Evolutionary conservation across 2,329 filamentous ascomycete species (phyloP), one percentile per base, ranked within the genome.

Genomic region (Penicillium sp.): DNA sequence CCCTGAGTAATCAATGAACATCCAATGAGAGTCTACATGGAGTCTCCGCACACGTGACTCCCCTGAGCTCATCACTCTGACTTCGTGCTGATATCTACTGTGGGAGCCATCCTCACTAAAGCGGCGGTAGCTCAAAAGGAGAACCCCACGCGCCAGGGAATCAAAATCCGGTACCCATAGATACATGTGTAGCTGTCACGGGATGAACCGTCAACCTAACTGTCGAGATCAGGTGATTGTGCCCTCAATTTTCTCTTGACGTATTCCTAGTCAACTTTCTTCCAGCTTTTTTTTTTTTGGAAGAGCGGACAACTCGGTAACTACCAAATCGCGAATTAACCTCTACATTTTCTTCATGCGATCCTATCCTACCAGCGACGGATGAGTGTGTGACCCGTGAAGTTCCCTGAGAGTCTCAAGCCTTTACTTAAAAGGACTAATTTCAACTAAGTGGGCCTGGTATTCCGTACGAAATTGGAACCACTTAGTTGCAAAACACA

Each of bases 131-230:
- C 23, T 35, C 18, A 19, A 30, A 29, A 23, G 30, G 13, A 23
- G 5, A 23, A 23, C 23, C 23, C 23, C 23, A 23, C 23, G 3
- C 5, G 23, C 23, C 23, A 23, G 23, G 23, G 23, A 23, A 23
- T 23, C 5, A 23, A 23, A 23, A 3, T 23, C 23, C 23, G 23
- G 23, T 23, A 23, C 23, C 3, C 23, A 3, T 3, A 23, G 51
- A 53, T 39, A 30, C 40, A 29, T 26, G 27, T 39, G 27, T 36
- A 14, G 10, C 3, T 39, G 53, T 62, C 59, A 61, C 59, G 59
- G 58, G 61, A 61, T 23, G 14, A 19, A 40, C 44, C 42, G 7
- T n/a, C 18, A 29, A 8, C 23, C 13, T 34, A 32, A 18, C n/a
- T 10, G 5, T 47, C 34, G 49, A 47, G 27, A 51, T 47, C 18